A percentile compares a stretch with the other conserved stretches of the same genome.
These are phyloP conservation scores for Fusarium decemcellulare DNA, from an alignment of 2,329 filamentous ascomycete species.

Conservation along the genomic window DNA sequence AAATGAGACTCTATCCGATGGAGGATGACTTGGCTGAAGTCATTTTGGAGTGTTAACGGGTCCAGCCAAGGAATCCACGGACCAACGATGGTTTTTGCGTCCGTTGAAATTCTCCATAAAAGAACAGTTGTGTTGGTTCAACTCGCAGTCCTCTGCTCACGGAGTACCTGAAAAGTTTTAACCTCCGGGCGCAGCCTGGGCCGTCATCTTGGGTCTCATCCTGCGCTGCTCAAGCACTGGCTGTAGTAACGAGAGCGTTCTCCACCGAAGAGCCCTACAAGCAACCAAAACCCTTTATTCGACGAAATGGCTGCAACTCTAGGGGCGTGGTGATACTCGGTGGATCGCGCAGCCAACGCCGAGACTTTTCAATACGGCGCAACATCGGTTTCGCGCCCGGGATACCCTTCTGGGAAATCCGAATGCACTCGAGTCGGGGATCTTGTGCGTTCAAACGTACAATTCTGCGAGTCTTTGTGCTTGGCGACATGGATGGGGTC, in stretches of 20 bases:
- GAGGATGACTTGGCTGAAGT: conserved; percentile 10
- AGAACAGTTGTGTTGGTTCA: not conserved
- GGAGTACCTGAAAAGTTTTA: not conserved
- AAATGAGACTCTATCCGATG: not conserved
- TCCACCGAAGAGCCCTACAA: not conserved
- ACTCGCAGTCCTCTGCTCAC: not conserved
- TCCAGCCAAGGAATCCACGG: not conserved
- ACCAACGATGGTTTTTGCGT: not conserved
- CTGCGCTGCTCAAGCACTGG: not conserved
- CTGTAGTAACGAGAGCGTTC: not conserved
- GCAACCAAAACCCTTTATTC: not conserved
- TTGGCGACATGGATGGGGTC: conserved; percentile 6
- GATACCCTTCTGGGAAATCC: conserved; percentile 11
- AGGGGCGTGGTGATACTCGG: not conserved
- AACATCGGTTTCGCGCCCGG: not conserved
- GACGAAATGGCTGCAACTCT: not conserved
- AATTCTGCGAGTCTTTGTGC: not conserved
- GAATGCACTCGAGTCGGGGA: conserved; percentile 1
- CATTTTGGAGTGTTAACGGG: not conserved
- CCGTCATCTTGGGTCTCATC: conserved; percentile 1
- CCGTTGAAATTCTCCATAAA: not conserved
- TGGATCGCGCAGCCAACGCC: conserved; percentile 1
- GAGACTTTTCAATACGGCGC: not conserved
- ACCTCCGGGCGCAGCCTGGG: not conserved
- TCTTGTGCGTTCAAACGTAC: not conserved